Evolutionary conservation across 2,329 filamentous ascomycete species (phyloP).

Genomic region (Septoria petroselini): DNA sequence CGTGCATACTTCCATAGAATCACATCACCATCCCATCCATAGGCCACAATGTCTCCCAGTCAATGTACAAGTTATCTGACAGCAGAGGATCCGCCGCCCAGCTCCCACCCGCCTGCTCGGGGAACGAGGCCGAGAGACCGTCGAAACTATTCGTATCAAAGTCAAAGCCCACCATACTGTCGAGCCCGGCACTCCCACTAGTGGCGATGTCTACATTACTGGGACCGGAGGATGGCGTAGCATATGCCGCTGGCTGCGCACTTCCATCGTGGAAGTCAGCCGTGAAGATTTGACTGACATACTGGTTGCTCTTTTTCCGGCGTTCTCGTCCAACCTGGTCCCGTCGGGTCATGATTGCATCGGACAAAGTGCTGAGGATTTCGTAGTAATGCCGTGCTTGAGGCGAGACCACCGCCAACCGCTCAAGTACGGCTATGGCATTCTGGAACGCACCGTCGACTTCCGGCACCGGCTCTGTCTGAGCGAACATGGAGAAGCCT

Average conservation of each 20-base stretch:
- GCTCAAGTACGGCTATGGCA: conserved; percentile 51
- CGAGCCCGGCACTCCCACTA: not conserved
- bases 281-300: conserved; percentile 26
- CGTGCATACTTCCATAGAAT: not conserved
- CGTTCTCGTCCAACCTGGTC: conserved; percentile 23
- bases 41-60: conserved; percentile 21
- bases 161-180: conserved; percentile 14
- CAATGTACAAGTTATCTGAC: conserved; percentile 20
- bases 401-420: conserved; percentile 50
- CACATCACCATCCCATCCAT: conserved; percentile 17
- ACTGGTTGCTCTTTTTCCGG: conserved; percentile 25
- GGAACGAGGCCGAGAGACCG: conserved; percentile 7
- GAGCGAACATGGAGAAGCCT: conserved; percentile 56
- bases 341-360: conserved; percentile 22
- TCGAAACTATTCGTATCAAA: conserved; percentile 16
- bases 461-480: conserved; percentile 46
- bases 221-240: conserved; percentile 10
- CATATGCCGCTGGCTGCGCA: conserved; percentile 7
- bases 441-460: conserved; percentile 51
- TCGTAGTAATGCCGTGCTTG: conserved; percentile 59
- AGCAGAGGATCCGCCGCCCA: conserved; percentile 14
- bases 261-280: conserved; percentile 22
- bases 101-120: conserved; percentile 3
- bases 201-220: conserved; percentile 6
- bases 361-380: conserved; percentile 44